Evolutionary conservation across 306 rosid genomes (phyloP).

Genomic region (Hippophae gyantsensis): DNA sequence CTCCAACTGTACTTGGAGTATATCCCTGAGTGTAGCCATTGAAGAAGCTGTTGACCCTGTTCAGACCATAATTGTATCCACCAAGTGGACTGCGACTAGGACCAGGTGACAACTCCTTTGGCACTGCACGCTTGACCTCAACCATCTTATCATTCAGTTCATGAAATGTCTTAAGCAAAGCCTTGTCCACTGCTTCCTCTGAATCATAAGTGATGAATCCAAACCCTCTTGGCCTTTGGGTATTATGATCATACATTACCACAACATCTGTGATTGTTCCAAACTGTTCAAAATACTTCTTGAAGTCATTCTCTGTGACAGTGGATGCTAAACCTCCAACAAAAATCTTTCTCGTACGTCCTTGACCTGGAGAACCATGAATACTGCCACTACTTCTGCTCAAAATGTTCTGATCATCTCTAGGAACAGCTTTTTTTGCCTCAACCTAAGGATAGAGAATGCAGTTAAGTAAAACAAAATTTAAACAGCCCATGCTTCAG

Average conservation of each 20-base stretch:
- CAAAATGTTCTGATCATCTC: conserved; percentile 72
- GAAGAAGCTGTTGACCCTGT: conserved; percentile 63
- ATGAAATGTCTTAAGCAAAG: conserved; percentile 67
- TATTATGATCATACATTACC: conserved; percentile 94
- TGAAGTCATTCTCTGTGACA: conserved; percentile 80
- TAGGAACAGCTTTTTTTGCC: conserved; percentile 91
- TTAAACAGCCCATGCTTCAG: conserved; percentile 2
- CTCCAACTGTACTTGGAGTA: conserved; percentile 57
- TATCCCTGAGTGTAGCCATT: conserved; percentile 73
- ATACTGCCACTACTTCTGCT: conserved; percentile 61
- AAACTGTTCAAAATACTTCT: conserved; percentile 79
- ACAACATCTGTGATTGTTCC: conserved; percentile 93
- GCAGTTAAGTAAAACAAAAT: neutral
- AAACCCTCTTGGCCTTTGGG: conserved; percentile 92
- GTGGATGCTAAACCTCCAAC: conserved; percentile 92
- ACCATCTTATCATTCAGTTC: conserved; percentile 87
- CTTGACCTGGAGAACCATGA: conserved; percentile 86
- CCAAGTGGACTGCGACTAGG: conserved; percentile 67
- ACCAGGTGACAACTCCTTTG: conserved; percentile 80
- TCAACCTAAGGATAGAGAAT: conserved; percentile 56
- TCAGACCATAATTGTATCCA: conserved; percentile 60
- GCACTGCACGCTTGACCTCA: conserved; percentile 93
- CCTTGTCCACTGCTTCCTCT: conserved; percentile 84
- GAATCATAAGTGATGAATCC: conserved; percentile 90
- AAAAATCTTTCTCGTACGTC: conserved; percentile 84